Base-by-base conservation (phyloP, 306 rosid genomes). In the Castanopsis chinensis region DNA sequence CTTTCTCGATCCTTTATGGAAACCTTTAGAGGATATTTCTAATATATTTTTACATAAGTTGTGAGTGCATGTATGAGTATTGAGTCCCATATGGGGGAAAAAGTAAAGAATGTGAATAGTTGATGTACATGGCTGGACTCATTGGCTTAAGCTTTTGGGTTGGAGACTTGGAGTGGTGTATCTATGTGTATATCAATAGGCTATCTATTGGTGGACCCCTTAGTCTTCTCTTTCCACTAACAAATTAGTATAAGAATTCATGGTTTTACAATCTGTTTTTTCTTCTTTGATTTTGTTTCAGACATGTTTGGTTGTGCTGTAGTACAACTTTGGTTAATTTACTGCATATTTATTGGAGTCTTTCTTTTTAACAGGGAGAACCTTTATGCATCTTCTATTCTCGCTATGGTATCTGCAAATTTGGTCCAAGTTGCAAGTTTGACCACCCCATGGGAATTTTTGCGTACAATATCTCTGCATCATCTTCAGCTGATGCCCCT, bases 371-470 rank as follows among this genome's bases (percentile, higher is more conserved):
- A 67, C 93, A 92, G 99, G 99, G 92, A 81, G 94, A 95, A 75
- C 97, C 97, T 75, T 72, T 92, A 80, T 95, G 99, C 89, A 93
- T 91, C 83, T 91, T 92, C 85, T 95, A 95, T 80, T 92, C 97
- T 27, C 99, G 98, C 71, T 95, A 95, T 80, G 99, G 98, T 70
- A 95, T 92, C 82, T 95, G 99, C 88, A 95, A 95, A 89, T 95
- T 95, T 54, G 99, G 99, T 35, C 99, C 99, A 32, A 92, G 98
- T 83, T 95, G 99, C 92, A 95, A 95, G 92, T 95, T 95, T 83
- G 96, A 92, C 79, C 99, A 95, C 68, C 99, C 99, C 57, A 93
- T 92, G 97, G 95, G 91, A 84, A 88, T 92, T 86, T 91, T 92
- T 82, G 61, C 97, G 21, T 92, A 91, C 78, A 90, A 91, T 82